Base-by-base conservation (phyloP, 164 flowering plant species). In the Vitis amurensis region DNA sequence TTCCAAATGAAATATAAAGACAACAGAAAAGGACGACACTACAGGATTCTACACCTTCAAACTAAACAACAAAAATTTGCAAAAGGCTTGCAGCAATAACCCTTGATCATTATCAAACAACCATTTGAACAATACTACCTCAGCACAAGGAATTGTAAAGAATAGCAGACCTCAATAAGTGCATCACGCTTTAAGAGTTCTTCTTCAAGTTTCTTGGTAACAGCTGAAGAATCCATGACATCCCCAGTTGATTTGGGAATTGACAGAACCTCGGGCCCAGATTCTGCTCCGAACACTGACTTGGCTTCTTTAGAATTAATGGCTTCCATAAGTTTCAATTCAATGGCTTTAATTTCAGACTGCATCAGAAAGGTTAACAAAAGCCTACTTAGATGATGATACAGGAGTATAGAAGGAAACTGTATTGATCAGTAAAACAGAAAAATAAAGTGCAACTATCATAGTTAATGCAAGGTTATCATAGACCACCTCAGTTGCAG, bases 151-250 rank as follows among this genome's bases (percentile, higher is more conserved):
- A 68, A 58, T 23, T 15, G 55, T 7, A 17, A 76, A 57, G 31
- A 23, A 29, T 47, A 67, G 27, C 72, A 77, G 23, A 95, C 99
- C 98, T 95, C 98, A 77, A 93, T 95, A 15, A 93, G 90, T 14
- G 91, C 90, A 88, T 93, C 98, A 67, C 98, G 91, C 78, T 95
- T 95, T 69, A 80, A 78, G 11, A 95, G 94, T 78, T 95, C 98
- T 77, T 93, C 97, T 79, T 95, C 97, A 75, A 95, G 96, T 77
- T 94, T 95, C 76, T 80, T 89, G 66, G 89, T 85, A 53, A 91
- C 92, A 64, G 83, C 75, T 23, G 88, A 80, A 69, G 89, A 85
- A 81, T 93, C 94, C 55, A 75, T 68, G 30, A 69, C 71, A 59
- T 89, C 90, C 37, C 71, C 88, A 49, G 80, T 59, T 65, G 79